Conservation (phyloP, 2,329 filamentous ascomycete species). For the Truncatella angustata region DNA sequence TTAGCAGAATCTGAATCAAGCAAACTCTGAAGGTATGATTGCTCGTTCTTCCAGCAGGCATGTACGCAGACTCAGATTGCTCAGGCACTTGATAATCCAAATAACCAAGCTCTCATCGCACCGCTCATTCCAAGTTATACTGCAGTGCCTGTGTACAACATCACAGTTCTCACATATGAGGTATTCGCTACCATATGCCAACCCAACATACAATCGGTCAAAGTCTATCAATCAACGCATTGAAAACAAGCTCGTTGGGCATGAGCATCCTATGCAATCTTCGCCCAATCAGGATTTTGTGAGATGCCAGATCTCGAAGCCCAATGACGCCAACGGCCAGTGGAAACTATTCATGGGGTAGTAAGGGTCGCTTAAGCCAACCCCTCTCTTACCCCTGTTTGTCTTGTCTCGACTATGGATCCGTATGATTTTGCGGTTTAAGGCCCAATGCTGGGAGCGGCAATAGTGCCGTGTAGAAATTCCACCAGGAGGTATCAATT, state of each 20-base stretch:
- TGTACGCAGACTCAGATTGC: not conserved
- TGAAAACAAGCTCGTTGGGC: not conserved
- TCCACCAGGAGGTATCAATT: no score
- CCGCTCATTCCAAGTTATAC: no score
- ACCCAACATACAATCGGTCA: not conserved
- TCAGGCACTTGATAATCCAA: not conserved
- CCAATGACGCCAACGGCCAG: not conserved
- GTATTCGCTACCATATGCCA: not conserved
- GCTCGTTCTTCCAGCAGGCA: not conserved
- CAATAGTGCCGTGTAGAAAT: no score
- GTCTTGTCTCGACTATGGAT: not conserved
- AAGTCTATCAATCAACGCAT: not conserved
- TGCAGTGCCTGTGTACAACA: no score
- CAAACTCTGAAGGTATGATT: not conserved
- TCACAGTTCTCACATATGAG: no score
- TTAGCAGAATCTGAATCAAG: not conserved
- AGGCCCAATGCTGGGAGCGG: not conserved
- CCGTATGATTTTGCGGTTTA: not conserved
- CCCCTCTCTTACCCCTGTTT: not conserved
- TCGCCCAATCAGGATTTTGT: not conserved
- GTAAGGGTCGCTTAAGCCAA: not conserved
- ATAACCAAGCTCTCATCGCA: no score
- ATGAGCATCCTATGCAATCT: not conserved
- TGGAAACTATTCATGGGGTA: no score
- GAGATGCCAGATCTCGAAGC: not conserved